phyloP scores from a whole-genome alignment of 2,329 filamentous ascomycete species.

The Botryosphaeria dothidea region DNA sequence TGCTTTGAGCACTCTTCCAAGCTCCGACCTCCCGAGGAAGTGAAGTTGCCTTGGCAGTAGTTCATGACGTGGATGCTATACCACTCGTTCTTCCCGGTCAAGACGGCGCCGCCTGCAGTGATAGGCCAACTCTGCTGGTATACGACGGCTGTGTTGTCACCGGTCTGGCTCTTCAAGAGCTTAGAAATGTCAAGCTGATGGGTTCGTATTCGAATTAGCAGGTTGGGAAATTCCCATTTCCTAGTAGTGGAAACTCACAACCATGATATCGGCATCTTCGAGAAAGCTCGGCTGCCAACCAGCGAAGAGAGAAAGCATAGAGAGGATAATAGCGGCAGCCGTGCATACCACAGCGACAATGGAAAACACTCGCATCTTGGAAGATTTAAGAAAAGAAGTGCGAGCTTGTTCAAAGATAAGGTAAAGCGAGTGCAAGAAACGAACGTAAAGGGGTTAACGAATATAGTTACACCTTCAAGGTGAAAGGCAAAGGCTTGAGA shows the following conservation, averaged over 20 bases:
- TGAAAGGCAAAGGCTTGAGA: not conserved
- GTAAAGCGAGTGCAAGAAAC: not conserved
- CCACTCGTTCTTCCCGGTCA: slow-evolving; percentile 56
- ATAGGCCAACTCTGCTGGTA: slow-evolving; percentile 22
- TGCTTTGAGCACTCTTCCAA: slow-evolving; percentile 52
- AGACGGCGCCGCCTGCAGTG: slow-evolving; percentile 41
- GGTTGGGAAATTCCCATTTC: not conserved
- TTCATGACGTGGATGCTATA: slow-evolving; percentile 58
- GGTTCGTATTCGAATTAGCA: not conserved
- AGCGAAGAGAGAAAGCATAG: slow-evolving; percentile 62
- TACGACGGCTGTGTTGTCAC: slow-evolving; percentile 27
- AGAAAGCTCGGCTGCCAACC: slow-evolving; percentile 58
- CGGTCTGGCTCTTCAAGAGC: slow-evolving; percentile 38
- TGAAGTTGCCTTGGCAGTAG: slow-evolving; percentile 50
- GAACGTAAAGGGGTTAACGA: not conserved
- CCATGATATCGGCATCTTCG: slow-evolving; percentile 58
- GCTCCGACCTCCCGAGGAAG: slow-evolving; percentile 41
- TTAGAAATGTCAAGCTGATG: slow-evolving; percentile 54
- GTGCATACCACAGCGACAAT: slow-evolving; percentile 53
- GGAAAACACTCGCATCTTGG: slow-evolving; percentile 49
- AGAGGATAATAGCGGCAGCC: slow-evolving; percentile 59
- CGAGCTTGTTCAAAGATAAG: too few species aligned
- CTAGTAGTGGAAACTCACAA: slow-evolving; percentile 40
- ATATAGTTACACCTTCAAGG: not conserved
- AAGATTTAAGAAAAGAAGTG: too few species aligned